A percentile compares a stretch with the other conserved stretches of the same genome.
Conservation (phyloP, 345 rosid species). For the Melastoma malabathricum region DNA sequence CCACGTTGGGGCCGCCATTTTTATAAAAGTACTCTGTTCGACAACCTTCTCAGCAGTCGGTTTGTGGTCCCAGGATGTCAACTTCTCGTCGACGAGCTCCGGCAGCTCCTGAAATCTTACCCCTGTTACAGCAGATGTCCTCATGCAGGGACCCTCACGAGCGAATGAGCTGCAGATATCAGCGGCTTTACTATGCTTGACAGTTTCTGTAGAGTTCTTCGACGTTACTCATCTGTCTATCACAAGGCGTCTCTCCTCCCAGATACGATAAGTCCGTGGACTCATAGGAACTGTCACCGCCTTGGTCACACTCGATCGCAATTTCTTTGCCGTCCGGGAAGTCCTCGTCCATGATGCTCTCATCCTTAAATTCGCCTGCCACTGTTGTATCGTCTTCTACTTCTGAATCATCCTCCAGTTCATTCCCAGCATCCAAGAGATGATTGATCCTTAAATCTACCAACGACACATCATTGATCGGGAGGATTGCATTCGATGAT, state of each 20-base stretch:
- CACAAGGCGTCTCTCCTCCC: too few species aligned
- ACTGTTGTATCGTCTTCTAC: slow-evolving; percentile 6
- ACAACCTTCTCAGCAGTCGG: slow-evolving; percentile 19
- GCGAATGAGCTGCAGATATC: slow-evolving; percentile 5
- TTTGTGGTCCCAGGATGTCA: slow-evolving; percentile 29
- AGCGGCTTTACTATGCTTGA: slow-evolving; percentile 6
- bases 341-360: slow-evolving; percentile 3
- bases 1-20: slow-evolving; percentile 69
- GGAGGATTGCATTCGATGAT: background rate
- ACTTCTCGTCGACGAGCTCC: slow-evolving; percentile 42
- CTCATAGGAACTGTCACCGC: slow-evolving; percentile 10
- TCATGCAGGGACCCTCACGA: slow-evolving; percentile 35
- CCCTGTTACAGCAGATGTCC: slow-evolving; percentile 57
- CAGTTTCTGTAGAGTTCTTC: too few species aligned
- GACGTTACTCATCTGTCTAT: too few species aligned
- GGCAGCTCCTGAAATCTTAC: slow-evolving; percentile 67
- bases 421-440: slow-evolving; percentile 16
- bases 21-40: slow-evolving; percentile 25
- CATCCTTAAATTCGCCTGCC: slow-evolving; percentile 3
- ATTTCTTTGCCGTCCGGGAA: background rate
- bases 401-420: slow-evolving; percentile 6
- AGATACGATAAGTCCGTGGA: slow-evolving; percentile 3
- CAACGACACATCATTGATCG: background rate
- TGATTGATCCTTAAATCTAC: slow-evolving; percentile 44
- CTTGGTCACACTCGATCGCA: slow-evolving; percentile 4